Evolutionary conservation across 2,329 filamentous ascomycete genomes (phyloP).

Genomic region (Trichocomaceae sp.): DNA sequence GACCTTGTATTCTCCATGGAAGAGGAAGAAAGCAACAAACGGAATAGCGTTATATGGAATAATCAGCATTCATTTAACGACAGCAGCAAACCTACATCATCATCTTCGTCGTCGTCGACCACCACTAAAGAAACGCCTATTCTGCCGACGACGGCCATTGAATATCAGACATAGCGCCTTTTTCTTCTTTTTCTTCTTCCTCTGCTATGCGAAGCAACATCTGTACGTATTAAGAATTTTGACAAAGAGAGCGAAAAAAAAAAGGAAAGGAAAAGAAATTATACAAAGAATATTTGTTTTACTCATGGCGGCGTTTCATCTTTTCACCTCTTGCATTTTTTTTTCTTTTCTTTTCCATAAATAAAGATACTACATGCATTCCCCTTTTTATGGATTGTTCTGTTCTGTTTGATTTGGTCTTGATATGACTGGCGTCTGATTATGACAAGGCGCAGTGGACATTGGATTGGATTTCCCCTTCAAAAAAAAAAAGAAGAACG

Average conservation of each 20-base stretch:
- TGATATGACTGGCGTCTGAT: not conserved
- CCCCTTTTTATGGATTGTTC: not conserved
- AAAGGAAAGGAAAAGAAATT: not conserved
- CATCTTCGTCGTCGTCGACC: not conserved
- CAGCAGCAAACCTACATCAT: not conserved
- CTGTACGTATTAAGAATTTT: not conserved
- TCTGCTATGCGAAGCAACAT: no score
- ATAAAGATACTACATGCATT: not conserved
- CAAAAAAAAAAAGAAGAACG: slow-evolving; percentile 6
- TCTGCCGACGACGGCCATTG: not conserved
- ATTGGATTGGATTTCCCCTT: not conserved
- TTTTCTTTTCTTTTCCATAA: not conserved
- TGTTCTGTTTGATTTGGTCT: not conserved
- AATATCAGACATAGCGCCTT: slow-evolving; percentile 1
- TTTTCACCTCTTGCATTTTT: not conserved
- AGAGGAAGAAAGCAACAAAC: slow-evolving; percentile 36
- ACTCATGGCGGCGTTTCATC: slow-evolving; percentile 2
- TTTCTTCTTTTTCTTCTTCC: not conserved
- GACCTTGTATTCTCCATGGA: slow-evolving; percentile 47
- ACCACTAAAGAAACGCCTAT: not conserved
- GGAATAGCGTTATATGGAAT: slow-evolving; percentile 31
- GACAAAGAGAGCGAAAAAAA: not conserved
- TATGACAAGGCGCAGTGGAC: slow-evolving; percentile 1
- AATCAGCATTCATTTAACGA: slow-evolving; percentile 1
- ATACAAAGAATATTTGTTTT: slow-evolving; percentile 1